Base-by-base conservation (phyloP, 2,329 filamentous ascomycete species). In the Triangularia setosa region DNA sequence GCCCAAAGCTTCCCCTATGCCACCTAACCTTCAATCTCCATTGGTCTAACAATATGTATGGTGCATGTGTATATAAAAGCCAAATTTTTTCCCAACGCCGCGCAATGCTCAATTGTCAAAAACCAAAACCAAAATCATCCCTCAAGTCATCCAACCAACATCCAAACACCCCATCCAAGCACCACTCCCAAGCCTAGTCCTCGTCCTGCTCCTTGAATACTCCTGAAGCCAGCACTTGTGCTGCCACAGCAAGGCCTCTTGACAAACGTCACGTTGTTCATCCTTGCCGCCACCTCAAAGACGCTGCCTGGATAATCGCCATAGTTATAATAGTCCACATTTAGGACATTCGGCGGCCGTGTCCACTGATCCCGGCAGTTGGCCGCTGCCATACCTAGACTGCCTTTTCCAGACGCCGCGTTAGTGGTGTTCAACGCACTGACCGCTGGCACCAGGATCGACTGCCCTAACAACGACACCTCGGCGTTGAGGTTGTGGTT, bases 401-500 rank as follows among this genome's bases (percentile, higher is more conserved):
- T 90, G 30, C 90, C 90, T 61, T 76, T 80, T 16, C 89, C 89
- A 1, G 79, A 81, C 12, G 82, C 83, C 12, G 83, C 86, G 73
- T 96, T 96, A 18, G 91, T 94, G 65, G 84, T 77, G 70, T 91
- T 91, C 63, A 94, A 78, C 48, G 88, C 74, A 4, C 87, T 84
- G 0, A 87, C 86, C 64, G 91, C 90, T 0, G 92, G 92, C 12
- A 95, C 88, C 7, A 93, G 79, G 55, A 95, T 74, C 21, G 82
- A 79, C 16, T 84, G 74, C 28, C 86, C 86, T 2, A 88, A 85
- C 35, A 96, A 77, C 61, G 84, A 84, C 67, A 96, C 84, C 69
- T 93, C 83, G 65, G 89, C 83, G 75, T 97, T 97, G 64, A 97
- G 83, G 74, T 97, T 97, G 79, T 97, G 93, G 77, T 97, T 97